phyloP scores from a whole-genome alignment of 2,329 filamentous ascomycete genomes.

The Sporothrix protearum region DNA sequence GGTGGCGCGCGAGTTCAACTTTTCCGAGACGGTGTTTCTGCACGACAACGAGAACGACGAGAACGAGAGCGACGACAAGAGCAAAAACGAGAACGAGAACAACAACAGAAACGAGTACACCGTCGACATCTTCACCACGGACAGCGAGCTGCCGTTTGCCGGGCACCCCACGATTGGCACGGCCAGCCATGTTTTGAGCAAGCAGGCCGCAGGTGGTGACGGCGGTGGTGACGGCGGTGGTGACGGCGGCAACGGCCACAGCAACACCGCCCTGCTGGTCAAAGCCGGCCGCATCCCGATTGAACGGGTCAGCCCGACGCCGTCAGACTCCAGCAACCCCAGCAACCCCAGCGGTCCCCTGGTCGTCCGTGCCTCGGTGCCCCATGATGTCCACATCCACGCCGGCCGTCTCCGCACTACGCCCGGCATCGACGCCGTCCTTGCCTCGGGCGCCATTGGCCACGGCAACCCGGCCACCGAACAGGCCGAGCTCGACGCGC shows the following conservation, averaged over 20 bases:
- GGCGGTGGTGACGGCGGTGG: not conserved
- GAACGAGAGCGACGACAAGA: too few species aligned
- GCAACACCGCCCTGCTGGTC: constrained; percentile 41
- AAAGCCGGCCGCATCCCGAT: constrained; percentile 57
- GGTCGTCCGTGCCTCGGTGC: constrained; percentile 60
- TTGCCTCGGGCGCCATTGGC: constrained; percentile 32
- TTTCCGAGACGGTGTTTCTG: constrained; percentile 62
- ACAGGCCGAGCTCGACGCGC: constrained; percentile 42
- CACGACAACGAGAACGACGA: constrained; percentile 46
- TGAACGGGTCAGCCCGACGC: constrained; percentile 28
- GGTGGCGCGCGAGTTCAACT: constrained; percentile 61
- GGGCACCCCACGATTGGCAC: constrained; percentile 61
- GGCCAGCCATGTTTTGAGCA: constrained; percentile 46
- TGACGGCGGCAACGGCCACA: not conserved
- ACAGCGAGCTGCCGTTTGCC: constrained; percentile 56
- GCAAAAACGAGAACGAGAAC: too few species aligned
- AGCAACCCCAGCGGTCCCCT: constrained; percentile 40
- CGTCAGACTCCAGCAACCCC: too few species aligned
- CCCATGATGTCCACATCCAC: constrained; percentile 65
- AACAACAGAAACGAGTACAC: constrained; percentile 34
- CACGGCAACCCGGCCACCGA: constrained; percentile 35
- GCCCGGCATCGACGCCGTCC: constrained; percentile 31
- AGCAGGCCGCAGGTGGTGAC: constrained; percentile 22
- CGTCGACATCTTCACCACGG: constrained; percentile 58
- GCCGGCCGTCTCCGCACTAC: constrained; percentile 38